Base-by-base conservation (phyloP, 2,329 filamentous ascomycete genomes). In the Lachnellula cervina region DNA sequence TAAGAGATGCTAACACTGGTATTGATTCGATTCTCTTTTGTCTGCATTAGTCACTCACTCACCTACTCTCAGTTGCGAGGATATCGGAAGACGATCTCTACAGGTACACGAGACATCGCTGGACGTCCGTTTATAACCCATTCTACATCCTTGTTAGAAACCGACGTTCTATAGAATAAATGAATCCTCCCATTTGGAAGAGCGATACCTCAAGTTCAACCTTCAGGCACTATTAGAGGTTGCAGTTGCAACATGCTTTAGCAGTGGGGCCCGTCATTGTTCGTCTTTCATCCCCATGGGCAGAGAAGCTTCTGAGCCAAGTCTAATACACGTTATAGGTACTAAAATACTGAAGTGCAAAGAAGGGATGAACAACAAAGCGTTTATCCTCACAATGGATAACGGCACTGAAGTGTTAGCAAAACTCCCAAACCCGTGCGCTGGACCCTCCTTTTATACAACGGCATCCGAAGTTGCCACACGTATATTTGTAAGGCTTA, bases 311-410 rank as follows among this genome's bases (percentile, higher is more conserved):
- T 37, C 14, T 2, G 9, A 37, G 14, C 34, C 14, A 37, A 37
- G 4, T 21, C 34, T 37, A 11, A 16, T 9, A 5, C 2, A 16
- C 9, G 9, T 5, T 37, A 5, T 37, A 54, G 57, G 57, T 25
- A 57, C 47, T 28, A 23, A 38, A 52, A 49, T 59, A 46, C 43
- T 62, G 11, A 68, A 66, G 43, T 66, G 63, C 52, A 37, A 58
- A 2, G 64, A 69, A 59, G 65, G 66, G 21, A 51, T 66, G 28
- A 61, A 59, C 56, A 68, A 67, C 47, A 69, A 67, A 47, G 61
- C 51, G 52, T 65, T 62, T 38, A 28, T 65, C 7, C 51, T 69
- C 35, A 66, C 62, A 5, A 64, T 69, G 63, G 53, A 60, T 51
- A 51, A 63, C 51, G 63, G 63, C 5, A 49, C 46, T 9, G 59